Percentiles rank a stretch among this genome's conserved stretches.
phyloP scores from a whole-genome alignment of 2,329 filamentous ascomycete genomes.

The Cercospora berteroae region DNA sequence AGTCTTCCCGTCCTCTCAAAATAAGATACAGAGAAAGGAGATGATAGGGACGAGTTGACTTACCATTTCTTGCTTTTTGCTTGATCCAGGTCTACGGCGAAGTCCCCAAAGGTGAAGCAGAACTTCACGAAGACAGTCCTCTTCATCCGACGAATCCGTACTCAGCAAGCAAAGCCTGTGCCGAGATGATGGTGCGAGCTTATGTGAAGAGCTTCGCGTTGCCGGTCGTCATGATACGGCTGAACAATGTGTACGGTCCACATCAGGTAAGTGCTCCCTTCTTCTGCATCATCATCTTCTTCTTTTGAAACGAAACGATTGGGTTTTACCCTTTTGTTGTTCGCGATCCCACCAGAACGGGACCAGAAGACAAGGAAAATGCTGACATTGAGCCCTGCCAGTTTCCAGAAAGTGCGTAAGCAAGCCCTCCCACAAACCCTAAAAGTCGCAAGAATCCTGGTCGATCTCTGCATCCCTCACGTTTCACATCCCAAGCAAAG shows the following conservation, averaged over 20 bases:
- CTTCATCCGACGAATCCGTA: slow-evolving; percentile 74
- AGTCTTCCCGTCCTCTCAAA: neutral
- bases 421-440: neutral
- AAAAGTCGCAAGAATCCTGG: neutral
- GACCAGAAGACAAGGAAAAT: neutral
- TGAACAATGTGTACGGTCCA: slow-evolving; percentile 83
- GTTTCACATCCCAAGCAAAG: neutral
- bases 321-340: neutral
- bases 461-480: too few species aligned
- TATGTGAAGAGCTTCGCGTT: slow-evolving; percentile 81
- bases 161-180: slow-evolving; percentile 41
- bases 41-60: too few species aligned
- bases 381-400: slow-evolving; percentile 20
- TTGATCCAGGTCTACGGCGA: slow-evolving; percentile 73
- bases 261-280: slow-evolving; percentile 63
- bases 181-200: slow-evolving; percentile 61
- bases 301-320: neutral
- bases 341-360: neutral
- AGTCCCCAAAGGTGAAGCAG: slow-evolving; percentile 68
- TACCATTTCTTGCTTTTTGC: too few species aligned
- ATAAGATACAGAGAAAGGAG: neutral
- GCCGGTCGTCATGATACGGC: slow-evolving; percentile 73
- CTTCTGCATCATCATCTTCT: neutral
- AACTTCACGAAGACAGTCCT: slow-evolving; percentile 69
- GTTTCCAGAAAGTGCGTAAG: slow-evolving; percentile 29